Base-by-base conservation (phyloP, 805 yeast genomes). In the Cyberlindnera saturnus region DNA sequence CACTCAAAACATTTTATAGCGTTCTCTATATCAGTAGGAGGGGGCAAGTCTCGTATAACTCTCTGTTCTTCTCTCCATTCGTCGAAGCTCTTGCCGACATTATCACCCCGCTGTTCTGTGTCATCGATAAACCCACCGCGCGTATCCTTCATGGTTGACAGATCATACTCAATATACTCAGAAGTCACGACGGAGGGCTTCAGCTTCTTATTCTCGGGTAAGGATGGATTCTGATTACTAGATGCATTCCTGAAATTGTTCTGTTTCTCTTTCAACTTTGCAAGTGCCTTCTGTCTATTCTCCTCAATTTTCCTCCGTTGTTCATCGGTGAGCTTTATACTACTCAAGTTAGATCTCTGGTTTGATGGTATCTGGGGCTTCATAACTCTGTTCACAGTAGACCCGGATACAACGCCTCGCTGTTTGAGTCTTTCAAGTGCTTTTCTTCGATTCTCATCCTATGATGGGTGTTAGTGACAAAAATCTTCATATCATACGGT, bases 1-100 rank as follows among this genome's bases (percentile, higher is more conserved):
- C 99, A 93, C 51, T 90, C 97, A 54, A 62, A 73, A 57, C 99
- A 93, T 53, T 76, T 79, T 4, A 95, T 91, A 0, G 95, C 91
- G 34, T 73, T 72, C 0, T 77, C 79, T 16, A 84, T 69, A 53
- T 86, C 90, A 28, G 77, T 60, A 0, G 93, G 91, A 3, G 89
- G 93, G 23, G 86, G 81, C 6, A 77, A 71, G 42, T 81, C 84
- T 41, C 72, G 64, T 20, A 68, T 57, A 11, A 68, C 55, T 43
- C 67, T 63, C 39, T 76, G 78, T 39, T 66, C 64, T 40, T 67
- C 71, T 49, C 68, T 66, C 70, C 81, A 71, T 46, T 75, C 79
- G 36, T 70, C 73, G 40, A 69, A 55, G 7, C 71, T 64, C 48
- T 63, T 65, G 43, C 77, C 76, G 2, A 84, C 69, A 54, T 76